These are phyloP conservation scores for Cenchrus fungigraminus DNA, from an alignment of 176 grass and related monocot species.

Conservation along the genomic window DNA sequence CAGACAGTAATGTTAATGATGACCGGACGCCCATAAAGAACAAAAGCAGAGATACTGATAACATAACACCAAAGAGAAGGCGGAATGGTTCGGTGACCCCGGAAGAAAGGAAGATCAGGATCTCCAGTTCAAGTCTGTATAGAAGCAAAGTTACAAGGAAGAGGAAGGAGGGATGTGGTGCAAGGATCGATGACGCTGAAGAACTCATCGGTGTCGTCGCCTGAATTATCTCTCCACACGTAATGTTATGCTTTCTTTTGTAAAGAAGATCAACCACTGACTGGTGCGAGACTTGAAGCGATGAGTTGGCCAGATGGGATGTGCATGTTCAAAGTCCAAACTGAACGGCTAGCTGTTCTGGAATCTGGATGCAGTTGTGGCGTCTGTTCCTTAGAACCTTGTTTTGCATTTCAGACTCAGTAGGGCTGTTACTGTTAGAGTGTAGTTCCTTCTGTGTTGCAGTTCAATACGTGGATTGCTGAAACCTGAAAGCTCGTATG, in stretches of 20 bases:
- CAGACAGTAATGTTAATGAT: slow-evolving; percentile 1
- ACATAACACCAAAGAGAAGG: slow-evolving; percentile 47
- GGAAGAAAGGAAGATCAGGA: slow-evolving; percentile 48
- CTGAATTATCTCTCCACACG: slow-evolving; percentile 21
- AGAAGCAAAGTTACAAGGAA: slow-evolving; percentile 58
- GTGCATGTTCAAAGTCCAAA: not conserved
- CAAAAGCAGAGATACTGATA: slow-evolving; percentile 16
- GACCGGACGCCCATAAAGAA: slow-evolving; percentile 24
- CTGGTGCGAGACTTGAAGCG: slow-evolving; percentile 4
- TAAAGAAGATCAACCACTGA: slow-evolving; percentile 21
- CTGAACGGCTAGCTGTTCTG: not conserved
- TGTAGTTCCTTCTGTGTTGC: not conserved
- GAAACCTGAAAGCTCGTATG: slow-evolving; percentile 12
- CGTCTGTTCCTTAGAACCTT: slow-evolving; percentile 16
- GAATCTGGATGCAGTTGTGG: not conserved
- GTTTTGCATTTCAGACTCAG: slow-evolving; percentile 19
- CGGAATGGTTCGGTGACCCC: slow-evolving; percentile 40
- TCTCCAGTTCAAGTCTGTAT: slow-evolving; percentile 32
- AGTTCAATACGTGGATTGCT: not conserved
- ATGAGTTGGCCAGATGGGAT: not conserved
- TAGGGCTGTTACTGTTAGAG: not conserved
- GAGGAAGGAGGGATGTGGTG: slow-evolving; percentile 56
- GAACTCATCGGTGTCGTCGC: slow-evolving; percentile 18
- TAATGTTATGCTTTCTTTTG: not conserved
- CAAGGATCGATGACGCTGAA: slow-evolving; percentile 60